Evolutionary conservation across 768 basidiomycete species (phyloP), one percentile per base, ranked within the genome.

Genomic region (Asterophora parasitica): DNA sequence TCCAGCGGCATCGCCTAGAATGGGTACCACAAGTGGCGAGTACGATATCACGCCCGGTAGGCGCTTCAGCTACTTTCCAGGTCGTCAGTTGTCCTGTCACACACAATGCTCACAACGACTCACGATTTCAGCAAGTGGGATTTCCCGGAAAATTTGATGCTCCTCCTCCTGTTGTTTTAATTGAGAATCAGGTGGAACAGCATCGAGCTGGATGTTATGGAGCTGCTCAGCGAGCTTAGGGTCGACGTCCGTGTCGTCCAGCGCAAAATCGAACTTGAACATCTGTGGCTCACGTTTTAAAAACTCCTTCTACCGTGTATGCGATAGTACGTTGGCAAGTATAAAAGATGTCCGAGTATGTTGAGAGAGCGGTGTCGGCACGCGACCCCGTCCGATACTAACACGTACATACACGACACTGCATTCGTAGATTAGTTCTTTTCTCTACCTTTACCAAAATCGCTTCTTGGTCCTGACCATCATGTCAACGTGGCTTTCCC

Each of bases 21-120:
- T 65, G 2, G 81, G 77, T 4, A 87, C 65, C 3, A 64, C 58
- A 11, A 93, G 55, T 2, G 88, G 83, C 0, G 94, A 92, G 62
- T 85, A 93, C 0, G 91, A 92, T 53, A 97, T 81, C 9, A 76
- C 65, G 1, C 76, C 69, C 0, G 93, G 92, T 4, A 95, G 72
- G 4, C 72, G 65, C 44, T 77, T 70, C 44, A 93, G 63, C 91
- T 93, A 69, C 52, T 56, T 50, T 52, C 48, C 44, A 48, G 28
- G 46, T 45, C 13, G 35, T 23, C 50, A 38, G 30, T 53, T 40
- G 6, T 48, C 40, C 34, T 52, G 39, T 7, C 15, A 34, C 13
- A n/a, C 19, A 45, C 16, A 16, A 20, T 15, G 23, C 23, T 23
- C 23, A 23, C 15, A 41, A 45, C 41, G 44, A 48, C 58, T 37